phyloP scores from a whole-genome alignment of 140 eudicot genomes.

The Stevia rebaudiana region DNA sequence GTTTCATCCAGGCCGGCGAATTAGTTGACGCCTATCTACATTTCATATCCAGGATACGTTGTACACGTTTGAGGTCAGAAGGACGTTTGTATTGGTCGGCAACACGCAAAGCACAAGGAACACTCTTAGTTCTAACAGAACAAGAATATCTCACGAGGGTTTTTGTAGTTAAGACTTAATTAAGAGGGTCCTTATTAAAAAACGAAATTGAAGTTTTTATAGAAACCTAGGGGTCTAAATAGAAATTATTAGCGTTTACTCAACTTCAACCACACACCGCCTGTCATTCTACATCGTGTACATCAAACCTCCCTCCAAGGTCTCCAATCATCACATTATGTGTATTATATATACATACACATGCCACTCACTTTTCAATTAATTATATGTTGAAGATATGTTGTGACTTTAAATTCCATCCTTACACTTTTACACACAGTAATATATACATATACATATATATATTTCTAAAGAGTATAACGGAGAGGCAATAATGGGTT shows the following conservation, averaged over 20 bases:
- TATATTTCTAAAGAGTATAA: not conserved
- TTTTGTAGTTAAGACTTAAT: no score
- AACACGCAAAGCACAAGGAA: no score
- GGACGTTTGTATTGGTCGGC: no score
- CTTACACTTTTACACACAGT: not conserved
- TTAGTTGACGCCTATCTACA: no score
- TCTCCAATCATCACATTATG: slow-evolving; percentile 8
- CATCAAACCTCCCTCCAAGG: not conserved
- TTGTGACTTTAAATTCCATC: not conserved
- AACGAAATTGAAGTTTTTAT: no score
- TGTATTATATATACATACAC: slow-evolving; percentile 12
- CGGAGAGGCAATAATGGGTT: slow-evolving; percentile 13
- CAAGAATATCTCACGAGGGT: not conserved
- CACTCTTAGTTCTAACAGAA: no score
- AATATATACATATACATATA: not conserved
- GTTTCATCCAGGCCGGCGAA: no score
- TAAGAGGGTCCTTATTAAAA: not conserved
- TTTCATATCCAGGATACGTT: no score
- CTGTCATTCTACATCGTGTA: not conserved
- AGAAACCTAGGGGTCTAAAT: not conserved
- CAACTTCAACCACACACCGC: slow-evolving; percentile 5
- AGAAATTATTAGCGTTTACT: not conserved
- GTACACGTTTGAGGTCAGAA: no score
- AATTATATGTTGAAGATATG: slow-evolving; percentile 3
- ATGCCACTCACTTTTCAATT: slow-evolving; percentile 1